Evolutionary conservation across 2,329 filamentous ascomycete species (phyloP).

Genomic region (Trichophyton simii): DNA sequence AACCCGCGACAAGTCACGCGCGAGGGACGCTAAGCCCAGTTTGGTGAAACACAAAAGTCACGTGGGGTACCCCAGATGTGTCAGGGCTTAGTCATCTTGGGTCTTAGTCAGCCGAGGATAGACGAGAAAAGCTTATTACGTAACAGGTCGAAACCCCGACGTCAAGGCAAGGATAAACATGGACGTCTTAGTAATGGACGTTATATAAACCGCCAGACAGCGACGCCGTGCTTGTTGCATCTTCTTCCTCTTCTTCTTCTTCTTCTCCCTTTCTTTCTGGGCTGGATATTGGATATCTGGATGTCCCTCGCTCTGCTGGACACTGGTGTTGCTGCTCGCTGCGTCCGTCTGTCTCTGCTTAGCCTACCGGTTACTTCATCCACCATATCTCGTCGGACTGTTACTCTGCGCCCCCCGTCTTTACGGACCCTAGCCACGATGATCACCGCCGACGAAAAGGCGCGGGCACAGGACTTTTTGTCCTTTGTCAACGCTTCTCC

Average conservation of each 20-base stretch:
- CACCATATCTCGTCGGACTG: neutral
- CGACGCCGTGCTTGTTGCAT: neutral
- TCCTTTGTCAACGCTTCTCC: constrained; percentile 91
- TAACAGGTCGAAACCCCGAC: too few species aligned
- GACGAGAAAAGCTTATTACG: neutral
- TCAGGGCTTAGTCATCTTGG: neutral
- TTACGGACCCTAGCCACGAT: constrained; percentile 15
- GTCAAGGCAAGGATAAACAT: neutral
- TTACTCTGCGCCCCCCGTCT: neutral
- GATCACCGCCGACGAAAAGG: constrained; percentile 19
- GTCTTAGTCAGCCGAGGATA: neutral
- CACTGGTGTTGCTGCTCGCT: neutral
- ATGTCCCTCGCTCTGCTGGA: neutral
- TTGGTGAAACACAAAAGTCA: neutral
- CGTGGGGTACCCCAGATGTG: neutral
- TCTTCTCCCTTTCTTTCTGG: neutral
- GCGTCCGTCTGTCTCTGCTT: neutral
- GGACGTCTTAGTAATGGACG: neutral
- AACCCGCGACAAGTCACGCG: neutral
- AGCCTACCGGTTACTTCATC: neutral
- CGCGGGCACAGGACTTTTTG: constrained; percentile 63
- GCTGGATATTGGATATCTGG: neutral
- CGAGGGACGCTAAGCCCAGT: neutral
- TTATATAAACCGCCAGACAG: neutral
- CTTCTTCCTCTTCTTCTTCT: neutral